phyloP scores from a whole-genome alignment of 2,329 filamentous ascomycete genomes.

The Stagonosporopsis vannaccii region DNA sequence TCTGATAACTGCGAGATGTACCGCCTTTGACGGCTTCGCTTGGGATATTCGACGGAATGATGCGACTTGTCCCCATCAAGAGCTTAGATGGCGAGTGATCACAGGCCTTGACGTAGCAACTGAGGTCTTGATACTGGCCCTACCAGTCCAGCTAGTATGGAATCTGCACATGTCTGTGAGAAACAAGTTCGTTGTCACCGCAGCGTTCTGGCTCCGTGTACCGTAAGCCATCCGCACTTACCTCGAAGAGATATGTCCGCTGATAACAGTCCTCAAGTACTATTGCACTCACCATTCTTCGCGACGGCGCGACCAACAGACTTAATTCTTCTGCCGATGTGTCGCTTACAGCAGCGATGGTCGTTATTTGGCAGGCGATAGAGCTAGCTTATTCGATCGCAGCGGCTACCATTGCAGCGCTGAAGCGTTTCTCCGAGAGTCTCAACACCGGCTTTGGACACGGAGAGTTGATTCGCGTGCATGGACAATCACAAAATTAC shows the following conservation, averaged over 20 bases:
- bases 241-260: too few species aligned
- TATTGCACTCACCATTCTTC: constrained; percentile 15
- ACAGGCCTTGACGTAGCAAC: constrained; percentile 18
- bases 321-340: constrained; percentile 10
- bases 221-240: constrained; percentile 14
- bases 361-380: constrained; percentile 23
- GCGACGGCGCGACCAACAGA: constrained; percentile 9
- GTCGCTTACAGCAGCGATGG: constrained; percentile 14
- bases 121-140: constrained; percentile 19
- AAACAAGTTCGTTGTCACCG: constrained; percentile 26
- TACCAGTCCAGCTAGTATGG: constrained; percentile 27
- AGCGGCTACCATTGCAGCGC: constrained; percentile 19
- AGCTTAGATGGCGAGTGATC: constrained; percentile 20
- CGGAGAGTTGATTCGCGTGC: constrained; percentile 20
- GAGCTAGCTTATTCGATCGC: constrained; percentile 20
- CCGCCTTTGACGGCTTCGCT: not conserved
- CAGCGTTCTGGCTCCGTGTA: constrained; percentile 28
- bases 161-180: constrained; percentile 21
- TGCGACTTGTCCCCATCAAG: constrained; percentile 2
- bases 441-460: constrained; percentile 25
- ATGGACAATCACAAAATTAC: constrained; percentile 13
- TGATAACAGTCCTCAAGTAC: constrained; percentile 3
- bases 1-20: constrained; percentile 20
- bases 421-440: constrained; percentile 22
- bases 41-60: constrained; percentile 12